Evolutionary conservation across 2,329 filamentous ascomycete species (phyloP), one percentile per base, ranked within the genome.

Genomic region (Nemania diffusa): DNA sequence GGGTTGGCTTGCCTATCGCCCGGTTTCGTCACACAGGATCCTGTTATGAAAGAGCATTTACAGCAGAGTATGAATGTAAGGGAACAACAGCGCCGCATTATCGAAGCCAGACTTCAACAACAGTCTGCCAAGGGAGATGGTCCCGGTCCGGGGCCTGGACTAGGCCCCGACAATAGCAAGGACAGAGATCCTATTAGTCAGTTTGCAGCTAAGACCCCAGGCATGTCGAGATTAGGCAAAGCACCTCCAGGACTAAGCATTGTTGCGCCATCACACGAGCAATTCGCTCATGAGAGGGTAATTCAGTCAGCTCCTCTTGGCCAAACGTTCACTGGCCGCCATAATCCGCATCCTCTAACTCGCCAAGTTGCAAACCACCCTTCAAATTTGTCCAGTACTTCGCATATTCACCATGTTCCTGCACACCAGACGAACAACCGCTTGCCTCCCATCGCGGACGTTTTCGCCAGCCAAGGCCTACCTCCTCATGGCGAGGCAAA

Each of bases 221-320:
- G 87, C 72, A 90, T 92, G 72, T 81, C 89, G 66, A 86, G 88
- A 71, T 88, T 91, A 77, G 89, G 93, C 79, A 94, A 92, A 77
- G 91, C 92, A 6, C 96, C 96, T 44, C 92, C 94, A 0, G 94
- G 94, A 51, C 84, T 99, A 56, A 97, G 94, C 64, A 99, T 99
- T 73, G 92, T 97, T n/a, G 92, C 96, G 27, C 96, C 96, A 1
- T 93, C 94, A 5, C 94, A 97, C 71, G 90, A 96, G 73, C 91
- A 94, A 69, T 98, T 98, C 77, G 93, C 94, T 73, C 90, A 94
- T 76, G 96, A 99, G 84, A 88, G 96, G 73, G 94, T 98, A 40
- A 97, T 99, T 68, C 96, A 99, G 81, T 99, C 96, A 3, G 96
- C 96, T 7, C 96, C 96, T 17, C 87, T 99, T 26, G 91, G 97